These are phyloP conservation scores for Russula brevipes DNA, from an alignment of 768 basidiomycete species.

Conservation along the genomic window DNA sequence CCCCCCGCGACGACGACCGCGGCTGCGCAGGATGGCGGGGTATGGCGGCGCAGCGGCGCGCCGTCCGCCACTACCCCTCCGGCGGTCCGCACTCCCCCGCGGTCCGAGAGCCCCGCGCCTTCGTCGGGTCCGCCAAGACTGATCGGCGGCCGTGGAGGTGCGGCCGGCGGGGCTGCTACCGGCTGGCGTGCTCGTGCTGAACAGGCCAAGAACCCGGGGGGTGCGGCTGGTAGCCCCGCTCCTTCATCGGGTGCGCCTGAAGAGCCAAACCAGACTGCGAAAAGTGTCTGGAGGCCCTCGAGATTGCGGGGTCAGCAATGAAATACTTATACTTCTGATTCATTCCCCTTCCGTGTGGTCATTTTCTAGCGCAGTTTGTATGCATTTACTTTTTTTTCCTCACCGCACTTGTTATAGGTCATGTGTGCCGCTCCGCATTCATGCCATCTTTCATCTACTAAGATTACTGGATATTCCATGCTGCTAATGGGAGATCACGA, in stretches of 20 bases:
- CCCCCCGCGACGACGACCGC: constrained; percentile 28
- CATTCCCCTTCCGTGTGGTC: background rate
- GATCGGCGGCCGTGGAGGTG: constrained; percentile 24
- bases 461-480: constrained; percentile 16
- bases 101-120: constrained; percentile 50
- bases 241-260: constrained; percentile 3
- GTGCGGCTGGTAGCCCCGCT: constrained; percentile 38
- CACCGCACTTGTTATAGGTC: background rate
- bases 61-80: constrained; percentile 19
- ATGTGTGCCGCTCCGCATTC: background rate
- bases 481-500: constrained; percentile 1
- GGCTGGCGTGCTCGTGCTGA: constrained; percentile 56
- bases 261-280: constrained; percentile 47
- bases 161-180: constrained; percentile 30
- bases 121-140: constrained; percentile 29
- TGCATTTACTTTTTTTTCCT: background rate
- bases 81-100: constrained; percentile 36
- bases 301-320: constrained; percentile 24
- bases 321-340: background rate
- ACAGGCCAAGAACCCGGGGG: constrained; percentile 38
- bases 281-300: constrained; percentile 34
- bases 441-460: background rate
- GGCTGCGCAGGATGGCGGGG: constrained; percentile 30
- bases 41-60: constrained; percentile 22
- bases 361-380: background rate